phyloP scores from a whole-genome alignment of 495 filamentous ascomycete genomes.

The Hypoxylon subgilvum region DNA sequence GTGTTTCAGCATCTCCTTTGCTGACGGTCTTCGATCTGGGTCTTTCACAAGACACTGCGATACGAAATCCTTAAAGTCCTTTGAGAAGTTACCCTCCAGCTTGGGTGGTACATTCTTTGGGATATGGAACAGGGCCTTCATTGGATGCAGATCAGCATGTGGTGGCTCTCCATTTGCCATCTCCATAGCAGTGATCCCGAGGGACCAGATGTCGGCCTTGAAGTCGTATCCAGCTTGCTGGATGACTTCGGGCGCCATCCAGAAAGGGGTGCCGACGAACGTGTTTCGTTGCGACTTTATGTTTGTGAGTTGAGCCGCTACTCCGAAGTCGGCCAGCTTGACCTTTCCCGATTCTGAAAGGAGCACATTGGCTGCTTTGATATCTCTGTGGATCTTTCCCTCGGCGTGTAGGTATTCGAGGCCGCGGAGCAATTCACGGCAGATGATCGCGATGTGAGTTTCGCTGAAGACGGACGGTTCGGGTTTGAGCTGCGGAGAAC shows the following conservation, averaged over 20 bases:
- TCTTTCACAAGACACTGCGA: conserved; percentile 89
- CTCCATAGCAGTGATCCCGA: conserved; percentile 96
- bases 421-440: conserved; percentile 85
- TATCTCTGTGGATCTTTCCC: conserved; percentile 96
- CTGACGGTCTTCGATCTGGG: conserved; percentile 79
- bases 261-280: conserved; percentile 98
- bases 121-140: conserved; percentile 98
- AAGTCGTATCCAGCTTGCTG: conserved; percentile 96
- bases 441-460: conserved; percentile 91
- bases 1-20: conserved; percentile 88
- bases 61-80: conserved; percentile 92
- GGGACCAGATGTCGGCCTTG: conserved; percentile 97
- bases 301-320: conserved; percentile 93
- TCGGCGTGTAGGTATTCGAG: conserved; percentile 93
- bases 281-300: conserved; percentile 98
- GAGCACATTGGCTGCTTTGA: conserved; percentile 94
- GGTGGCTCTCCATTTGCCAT: conserved; percentile 92
- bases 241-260: conserved; percentile 99
- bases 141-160: conserved; percentile 87
- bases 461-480: conserved; percentile 90
- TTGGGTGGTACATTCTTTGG: conserved; percentile 87
- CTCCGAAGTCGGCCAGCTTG: conserved; percentile 97
- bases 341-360: conserved; percentile 88
- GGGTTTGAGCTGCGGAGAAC: conserved; percentile 77
- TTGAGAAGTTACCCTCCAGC: conserved; percentile 86